These are phyloP conservation scores for Geotrichum aggregatum DNA, from an alignment of 1,139 yeast species.

Conservation along the genomic window DNA sequence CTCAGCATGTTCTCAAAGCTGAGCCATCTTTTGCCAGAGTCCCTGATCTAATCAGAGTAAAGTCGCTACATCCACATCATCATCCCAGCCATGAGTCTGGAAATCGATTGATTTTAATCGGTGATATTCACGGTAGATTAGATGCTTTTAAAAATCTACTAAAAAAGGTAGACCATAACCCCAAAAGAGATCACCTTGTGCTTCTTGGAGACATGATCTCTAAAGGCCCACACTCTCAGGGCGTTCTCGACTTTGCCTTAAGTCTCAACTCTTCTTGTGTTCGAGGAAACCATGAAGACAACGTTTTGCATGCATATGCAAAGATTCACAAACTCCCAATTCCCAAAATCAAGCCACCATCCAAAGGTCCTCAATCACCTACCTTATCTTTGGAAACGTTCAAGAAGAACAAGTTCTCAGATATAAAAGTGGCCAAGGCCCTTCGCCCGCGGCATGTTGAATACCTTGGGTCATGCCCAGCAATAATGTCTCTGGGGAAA, in stretches of 20 bases:
- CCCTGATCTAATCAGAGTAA: constrained; percentile 27
- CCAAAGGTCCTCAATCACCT: too few relatives aligned
- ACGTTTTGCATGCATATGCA: constrained; percentile 58
- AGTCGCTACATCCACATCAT: constrained; percentile 21
- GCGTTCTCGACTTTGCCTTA: constrained; percentile 63
- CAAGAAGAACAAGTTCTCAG: constrained; percentile 37
- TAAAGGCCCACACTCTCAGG: constrained; percentile 74
- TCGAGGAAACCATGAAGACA: constrained; percentile 84
- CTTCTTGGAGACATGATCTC: constrained; percentile 81
- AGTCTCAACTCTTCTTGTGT: constrained; percentile 58
- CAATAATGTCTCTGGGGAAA: constrained; percentile 58
- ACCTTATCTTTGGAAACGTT: neutral
- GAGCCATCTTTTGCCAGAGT: constrained; percentile 12
- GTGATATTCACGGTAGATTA: constrained; percentile 85
- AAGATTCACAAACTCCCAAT: constrained; percentile 49
- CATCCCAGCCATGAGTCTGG: constrained; percentile 26
- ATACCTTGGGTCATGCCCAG: constrained; percentile 57
- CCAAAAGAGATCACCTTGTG: constrained; percentile 53
- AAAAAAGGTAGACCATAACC: constrained; percentile 43
- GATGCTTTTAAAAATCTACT: constrained; percentile 52
- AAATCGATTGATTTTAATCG: constrained; percentile 54
- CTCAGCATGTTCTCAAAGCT: neutral
- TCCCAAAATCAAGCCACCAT: constrained; percentile 30
- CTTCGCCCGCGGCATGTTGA: constrained; percentile 57
- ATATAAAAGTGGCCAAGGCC: constrained; percentile 55